Evolutionary conservation across 1,284 basidiomycete genomes (phyloP).

Genomic region (Polyporus tsugae): DNA sequence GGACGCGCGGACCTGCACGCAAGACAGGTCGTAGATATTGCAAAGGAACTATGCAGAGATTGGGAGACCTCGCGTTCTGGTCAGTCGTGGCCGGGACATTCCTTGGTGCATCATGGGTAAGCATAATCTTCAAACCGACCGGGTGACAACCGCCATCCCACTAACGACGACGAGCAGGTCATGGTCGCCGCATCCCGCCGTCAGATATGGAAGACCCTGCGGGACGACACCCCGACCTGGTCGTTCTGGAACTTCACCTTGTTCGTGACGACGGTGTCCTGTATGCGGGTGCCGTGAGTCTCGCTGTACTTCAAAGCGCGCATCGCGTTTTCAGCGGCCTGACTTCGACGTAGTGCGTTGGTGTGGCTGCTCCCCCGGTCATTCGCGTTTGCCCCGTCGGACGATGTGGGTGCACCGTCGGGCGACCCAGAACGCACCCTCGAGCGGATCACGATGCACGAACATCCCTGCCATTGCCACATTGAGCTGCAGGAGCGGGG

Average conservation of each 20-base stretch:
- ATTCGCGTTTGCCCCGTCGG: not conserved
- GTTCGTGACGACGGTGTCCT: not conserved
- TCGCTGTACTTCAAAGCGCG: too few relatives aligned
- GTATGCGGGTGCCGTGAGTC: not conserved
- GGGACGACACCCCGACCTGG: not conserved
- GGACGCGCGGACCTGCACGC: too few relatives aligned
- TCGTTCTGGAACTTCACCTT: not conserved
- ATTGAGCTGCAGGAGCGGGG: too few relatives aligned
- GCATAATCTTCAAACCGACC: too few relatives aligned
- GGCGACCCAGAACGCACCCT: too few relatives aligned
- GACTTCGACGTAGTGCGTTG: not conserved
- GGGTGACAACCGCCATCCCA: not conserved
- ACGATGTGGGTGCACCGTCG: too few relatives aligned
- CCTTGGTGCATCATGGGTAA: not conserved
- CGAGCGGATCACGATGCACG: too few relatives aligned
- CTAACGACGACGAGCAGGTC: not conserved
- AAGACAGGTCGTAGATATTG: too few relatives aligned
- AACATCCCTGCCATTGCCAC: too few relatives aligned
- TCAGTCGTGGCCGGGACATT: not conserved
- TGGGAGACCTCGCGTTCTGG: not conserved
- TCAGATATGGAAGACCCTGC: not conserved
- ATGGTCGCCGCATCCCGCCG: not conserved
- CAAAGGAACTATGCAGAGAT: not conserved
- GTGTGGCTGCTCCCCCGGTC: not conserved
- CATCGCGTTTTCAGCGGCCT: too few relatives aligned